Evolutionary conservation across 140 eudicot genomes (phyloP), one percentile per base, ranked within the genome.

Genomic region (Flaveria floridana): DNA sequence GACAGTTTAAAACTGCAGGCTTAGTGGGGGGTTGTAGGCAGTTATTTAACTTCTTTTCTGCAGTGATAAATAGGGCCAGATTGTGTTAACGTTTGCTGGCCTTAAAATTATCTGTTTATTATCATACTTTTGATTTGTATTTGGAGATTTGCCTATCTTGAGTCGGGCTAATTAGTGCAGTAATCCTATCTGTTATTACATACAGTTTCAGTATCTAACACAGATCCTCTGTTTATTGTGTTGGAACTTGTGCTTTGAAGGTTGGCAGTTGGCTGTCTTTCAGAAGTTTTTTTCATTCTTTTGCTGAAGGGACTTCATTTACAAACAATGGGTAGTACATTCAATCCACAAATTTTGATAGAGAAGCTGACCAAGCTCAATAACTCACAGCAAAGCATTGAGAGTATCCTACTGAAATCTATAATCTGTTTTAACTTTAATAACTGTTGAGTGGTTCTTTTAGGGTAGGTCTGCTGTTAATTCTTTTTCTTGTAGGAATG

Each of bases 351-450:
- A 52, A 90, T 93, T 46, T 75, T 93, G 84, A 87, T 84, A 68
- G 98, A 90, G 70, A 93, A 93, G 97, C 86, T 93, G 82, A 72
- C 89, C 10, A 90, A 88, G 85, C 96, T 93, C 76, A 93, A 88
- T 70, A 90, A 73, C 75, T 84, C 98, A 52, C 98, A 93, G 76
- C 97, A 90, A 79, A 93, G 98, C 82, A 93, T 93, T 72, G 98
- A 93, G 84, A 90, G 98, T 93, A 93, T 92, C 98, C 96, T 89
- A 28, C 70, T 70, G 37, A 16, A 71, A 71, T 39, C 2, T 75
- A 55, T 39, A 71, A 50, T 50, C 2, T 66, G 59, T 20, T 61
- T 64, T 7, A 47, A 72, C 25, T 79, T 72, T 53, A 5, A 28
- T 15, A 70, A 51, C 7, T 39, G n/a, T 64, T 26, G 4, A 39